Evolutionary conservation across 805 yeast species (phyloP), one percentile per base, ranked within the genome.

Genomic region (Wickerhamomyces ciferrii): DNA sequence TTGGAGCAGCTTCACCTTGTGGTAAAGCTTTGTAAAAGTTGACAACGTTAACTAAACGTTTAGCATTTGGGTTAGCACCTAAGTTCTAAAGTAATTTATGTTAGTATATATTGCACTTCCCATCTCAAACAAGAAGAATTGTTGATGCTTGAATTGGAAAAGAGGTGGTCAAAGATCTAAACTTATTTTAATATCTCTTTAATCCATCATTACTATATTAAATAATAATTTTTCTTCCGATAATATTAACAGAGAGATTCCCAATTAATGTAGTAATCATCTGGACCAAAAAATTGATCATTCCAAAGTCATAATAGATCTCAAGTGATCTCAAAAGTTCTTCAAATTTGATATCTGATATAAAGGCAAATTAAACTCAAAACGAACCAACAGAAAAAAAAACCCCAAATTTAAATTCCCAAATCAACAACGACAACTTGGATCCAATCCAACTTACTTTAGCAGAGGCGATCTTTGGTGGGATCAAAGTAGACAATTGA

Each of bases 401-500:
- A 18, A 6, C 25, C 4, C 11, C 40, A 15, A 20, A 5, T 23
- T 11, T 37, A 15, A 32, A 25, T 29, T 18, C 42, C 10, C 42
- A 27, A 27, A 15, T 24, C 8, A 9, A 9, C 27, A 37, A 37
- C 25, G 14, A 37, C 29, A 15, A 8, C 29, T 21, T 3, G 6
- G 25, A 14, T 15, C 29, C n/a, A 11, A 24, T 13, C 19, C 31
- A 42, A 77, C 91, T 61, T 79, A 85, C 92, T 72, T 84, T 79
- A 41, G 96, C 94, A 53, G 97, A 90, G 48, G 97, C 97, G 66
- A 92, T 84, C 92, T 92, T 92, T 69, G 99, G 99, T 61, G 99
- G 99, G 66, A 92, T 91, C 75, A 92, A 79, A 63, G 97, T 86
- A 56, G 98, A 90, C 70, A 92, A 79, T 61, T 84, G 84, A 76